Base-by-base conservation (phyloP, 345 rosid species). In the Pugionium cornutum region DNA sequence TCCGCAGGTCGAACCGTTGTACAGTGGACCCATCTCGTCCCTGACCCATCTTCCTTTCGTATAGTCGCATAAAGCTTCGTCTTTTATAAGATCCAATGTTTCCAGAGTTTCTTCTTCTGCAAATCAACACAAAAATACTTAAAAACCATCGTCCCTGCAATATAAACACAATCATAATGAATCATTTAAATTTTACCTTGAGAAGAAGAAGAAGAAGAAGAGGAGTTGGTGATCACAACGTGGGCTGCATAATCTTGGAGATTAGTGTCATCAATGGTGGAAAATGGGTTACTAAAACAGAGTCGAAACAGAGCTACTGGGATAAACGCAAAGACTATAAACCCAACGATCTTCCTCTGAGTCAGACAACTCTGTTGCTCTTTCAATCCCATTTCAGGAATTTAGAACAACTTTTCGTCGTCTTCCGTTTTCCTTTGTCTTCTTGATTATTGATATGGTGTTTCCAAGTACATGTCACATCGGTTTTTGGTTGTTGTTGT, bases 1-100 rank as follows among this genome's bases (percentile, higher is more conserved):
- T 41, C 86, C 86, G 33, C 99, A 94, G 58, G 82, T 78, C 3
- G 90, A 82, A 46, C 86, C 86, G 53, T 86, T 86, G 80, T 94
- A 90, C 51, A 86, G 53, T 62, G 97, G 97, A 41, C 88, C 96
- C 31, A 11, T 73, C 74, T 75, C 78, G 79, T 94, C 91, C 39
- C 18, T 75, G 4, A 88, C 76, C 99, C 99, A 94, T 61, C 62
- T 78, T 11, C 97, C 97, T 73, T 72, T 30, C 0, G 84, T 79
- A 80, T 81, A 87, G 83, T 94, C 87, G 64, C 99, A 92, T 30
- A 78, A 74, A 69, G 75, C 3, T 32, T 73, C 73, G 5, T 58
- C 54, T 43, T 58, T 66, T 31, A 44, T 4, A 25, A 1, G 48
- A 64, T 50, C 76, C 36, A 2, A 9, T 31, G 67, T 82, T 44